A percentile compares a stretch with the other conserved stretches of the same genome.
These are phyloP conservation scores for Hymenoscyphus albidus DNA, from an alignment of 2,329 filamentous ascomycete genomes.

Conservation along the genomic window DNA sequence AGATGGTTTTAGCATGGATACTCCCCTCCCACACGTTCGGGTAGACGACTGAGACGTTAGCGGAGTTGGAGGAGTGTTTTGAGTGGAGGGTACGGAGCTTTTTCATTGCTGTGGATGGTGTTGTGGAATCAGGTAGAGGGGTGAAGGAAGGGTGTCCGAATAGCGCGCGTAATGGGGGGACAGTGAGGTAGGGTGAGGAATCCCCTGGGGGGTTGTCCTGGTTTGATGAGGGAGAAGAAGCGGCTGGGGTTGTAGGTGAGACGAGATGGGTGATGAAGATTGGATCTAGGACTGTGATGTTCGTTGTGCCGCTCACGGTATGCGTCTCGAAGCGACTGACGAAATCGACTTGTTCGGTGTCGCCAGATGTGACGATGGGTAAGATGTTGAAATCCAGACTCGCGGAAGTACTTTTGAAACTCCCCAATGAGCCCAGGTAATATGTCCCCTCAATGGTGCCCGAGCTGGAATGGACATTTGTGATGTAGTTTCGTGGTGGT, in stretches of 20 bases:
- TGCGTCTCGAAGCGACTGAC: constrained; percentile 24
- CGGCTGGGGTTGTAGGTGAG: constrained; percentile 10
- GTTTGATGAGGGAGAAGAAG: constrained; percentile 6
- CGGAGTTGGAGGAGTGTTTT: constrained; percentile 25
- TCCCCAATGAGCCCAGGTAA: constrained; percentile 25
- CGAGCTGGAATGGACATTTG: constrained; percentile 26
- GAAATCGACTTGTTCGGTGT: constrained; percentile 9
- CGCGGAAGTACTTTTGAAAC: constrained; percentile 25
- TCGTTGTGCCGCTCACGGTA: constrained; percentile 26
- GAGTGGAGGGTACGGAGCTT: constrained; percentile 24
- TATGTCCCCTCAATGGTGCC: constrained; percentile 28
- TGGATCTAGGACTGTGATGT: constrained; percentile 26
- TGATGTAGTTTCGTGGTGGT: constrained; percentile 32
- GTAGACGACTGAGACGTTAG: constrained; percentile 23
- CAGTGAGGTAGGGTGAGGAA: constrained; percentile 22
- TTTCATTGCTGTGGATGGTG: not conserved
- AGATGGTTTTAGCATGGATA: constrained; percentile 25
- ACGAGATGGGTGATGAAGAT: constrained; percentile 24
- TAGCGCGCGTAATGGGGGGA: constrained; percentile 11
- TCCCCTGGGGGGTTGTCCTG: constrained; percentile 17
- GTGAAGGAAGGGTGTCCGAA: not conserved
- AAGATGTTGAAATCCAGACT: constrained; percentile 21
- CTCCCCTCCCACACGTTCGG: constrained; percentile 29
- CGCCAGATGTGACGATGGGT: constrained; percentile 23
- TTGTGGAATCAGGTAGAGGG: not conserved